Evolutionary conservation across 495 filamentous ascomycete genomes (phyloP).

Genomic region (Tricharina praecox): DNA sequence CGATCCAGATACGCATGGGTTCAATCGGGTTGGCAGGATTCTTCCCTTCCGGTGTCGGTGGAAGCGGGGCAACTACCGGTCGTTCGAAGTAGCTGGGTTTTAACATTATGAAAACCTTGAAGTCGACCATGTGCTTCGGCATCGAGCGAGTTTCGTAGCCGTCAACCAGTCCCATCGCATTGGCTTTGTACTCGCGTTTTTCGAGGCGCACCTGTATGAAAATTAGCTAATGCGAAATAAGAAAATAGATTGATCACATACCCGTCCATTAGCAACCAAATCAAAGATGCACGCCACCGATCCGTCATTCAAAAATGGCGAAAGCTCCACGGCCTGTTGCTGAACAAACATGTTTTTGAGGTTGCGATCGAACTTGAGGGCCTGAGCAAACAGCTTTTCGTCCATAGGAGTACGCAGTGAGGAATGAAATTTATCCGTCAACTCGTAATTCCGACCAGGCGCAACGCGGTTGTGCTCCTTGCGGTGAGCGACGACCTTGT

Average conservation of each 20-base stretch:
- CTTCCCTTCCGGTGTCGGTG: constrained; percentile 17
- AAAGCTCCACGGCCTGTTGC: constrained; percentile 16
- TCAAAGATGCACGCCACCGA: constrained; percentile 28
- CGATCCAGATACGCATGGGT: constrained; percentile 24
- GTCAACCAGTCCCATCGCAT: constrained; percentile 20
- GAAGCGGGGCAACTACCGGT: constrained; percentile 9
- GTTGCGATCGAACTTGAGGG: constrained; percentile 16
- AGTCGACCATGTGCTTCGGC: constrained; percentile 25
- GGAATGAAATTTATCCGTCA: constrained; percentile 26
- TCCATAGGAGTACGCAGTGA: constrained; percentile 24
- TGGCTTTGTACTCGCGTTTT: constrained; percentile 17
- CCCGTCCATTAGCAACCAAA: constrained; percentile 21
- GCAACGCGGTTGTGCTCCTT: constrained; percentile 25
- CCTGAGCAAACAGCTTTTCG: constrained; percentile 23
- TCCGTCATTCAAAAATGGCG: constrained; percentile 26
- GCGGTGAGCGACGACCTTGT: constrained; percentile 23
- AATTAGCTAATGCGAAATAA: constrained; percentile 3
- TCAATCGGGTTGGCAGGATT: constrained; percentile 13
- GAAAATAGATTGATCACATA: constrained; percentile 4
- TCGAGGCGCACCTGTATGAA: constrained; percentile 14
- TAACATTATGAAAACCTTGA: constrained; percentile 19
- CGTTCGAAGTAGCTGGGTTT: constrained; percentile 12
- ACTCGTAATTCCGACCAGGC: constrained; percentile 26
- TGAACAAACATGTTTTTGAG: neutral
- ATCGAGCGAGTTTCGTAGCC: constrained; percentile 25